phyloP scores from a whole-genome alignment of 2,329 filamentous ascomycete species.

The Alternaria rosae region DNA sequence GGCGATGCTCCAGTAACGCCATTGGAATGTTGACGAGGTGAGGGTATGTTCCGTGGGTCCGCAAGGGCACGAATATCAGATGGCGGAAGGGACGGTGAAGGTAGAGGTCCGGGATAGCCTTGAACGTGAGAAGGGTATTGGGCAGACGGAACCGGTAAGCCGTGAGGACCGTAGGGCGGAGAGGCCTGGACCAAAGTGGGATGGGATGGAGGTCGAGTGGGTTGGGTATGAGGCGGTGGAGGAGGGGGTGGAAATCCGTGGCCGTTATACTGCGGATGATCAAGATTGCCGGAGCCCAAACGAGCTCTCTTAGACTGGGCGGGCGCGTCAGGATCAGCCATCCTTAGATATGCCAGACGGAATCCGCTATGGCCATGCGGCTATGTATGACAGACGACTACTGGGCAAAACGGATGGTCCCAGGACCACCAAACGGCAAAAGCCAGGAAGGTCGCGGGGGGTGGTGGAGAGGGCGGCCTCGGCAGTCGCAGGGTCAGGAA shows the following conservation, averaged over 20 bases:
- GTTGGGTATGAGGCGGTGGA: slow-evolving; percentile 40
- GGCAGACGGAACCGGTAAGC: slow-evolving; percentile 33
- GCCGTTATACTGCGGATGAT: slow-evolving; percentile 38
- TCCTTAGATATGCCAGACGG: slow-evolving; percentile 47
- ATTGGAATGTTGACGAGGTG: slow-evolving; percentile 47
- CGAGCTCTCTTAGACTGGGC: slow-evolving; percentile 47
- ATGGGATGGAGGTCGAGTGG: slow-evolving; percentile 40
- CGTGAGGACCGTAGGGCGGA: slow-evolving; percentile 38
- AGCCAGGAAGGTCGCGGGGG: slow-evolving; percentile 36
- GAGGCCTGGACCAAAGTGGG: slow-evolving; percentile 40
- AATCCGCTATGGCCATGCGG: slow-evolving; percentile 52
- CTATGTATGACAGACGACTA: slow-evolving; percentile 37
- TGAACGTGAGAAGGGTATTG: slow-evolving; percentile 31
- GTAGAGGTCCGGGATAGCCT: slow-evolving; percentile 33
- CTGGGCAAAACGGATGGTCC: slow-evolving; percentile 25
- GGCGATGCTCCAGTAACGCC: slow-evolving; percentile 39
- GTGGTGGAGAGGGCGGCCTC: slow-evolving; percentile 36
- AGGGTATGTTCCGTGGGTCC: slow-evolving; percentile 44
- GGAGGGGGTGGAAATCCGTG: slow-evolving; percentile 44
- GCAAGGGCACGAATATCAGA: slow-evolving; percentile 45
- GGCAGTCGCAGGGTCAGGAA: slow-evolving; percentile 41
- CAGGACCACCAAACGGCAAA: slow-evolving; percentile 38
- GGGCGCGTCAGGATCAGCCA: slow-evolving; percentile 51
- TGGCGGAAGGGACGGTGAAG: slow-evolving; percentile 43
- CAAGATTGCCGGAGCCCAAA: slow-evolving; percentile 48